Base-by-base conservation (phyloP, 108 stramenopile genomes). In the Schizochytrium sp. region DNA sequence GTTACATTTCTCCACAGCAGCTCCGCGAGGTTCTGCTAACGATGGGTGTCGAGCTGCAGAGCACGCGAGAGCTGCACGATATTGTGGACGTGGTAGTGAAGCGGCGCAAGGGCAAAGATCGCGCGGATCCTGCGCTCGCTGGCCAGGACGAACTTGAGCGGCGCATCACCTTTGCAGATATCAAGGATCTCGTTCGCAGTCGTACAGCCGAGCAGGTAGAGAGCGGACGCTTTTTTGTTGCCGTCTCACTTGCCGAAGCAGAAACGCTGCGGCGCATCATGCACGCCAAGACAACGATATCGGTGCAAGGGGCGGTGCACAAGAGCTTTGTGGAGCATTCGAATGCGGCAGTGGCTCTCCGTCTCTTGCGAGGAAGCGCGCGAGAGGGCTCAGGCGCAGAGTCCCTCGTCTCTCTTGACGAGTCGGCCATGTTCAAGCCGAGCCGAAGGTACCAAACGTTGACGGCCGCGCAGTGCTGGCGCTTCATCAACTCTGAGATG, bases 401-500 rank as follows among this genome's bases (percentile, higher is more conserved):
- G 51, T 83, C 76, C 51, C 51, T 83, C 43, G 76, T 83, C n/a
- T 83, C 94, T 63, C 90, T 97, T 57, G 97, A 97, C 89, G 90
- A 92, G 8, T 96, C 95, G 47, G 93, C 92, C 72, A 96, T 96
- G 28, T 97, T 96, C 90, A 91, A 94, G 87, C 92, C 93, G 47
- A 96, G 97, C 16, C 94, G 95, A 87, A 92, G 93, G 58, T 97
- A 96, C 90, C 99, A 99, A 91, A 92, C 96, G 71, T 91, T 95
- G 0, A 95, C 97, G 43, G 95, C 97, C 6, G 94, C 96, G 71
- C 95, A 96, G 58, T 97, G 97, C 93, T 99, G 93, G 92, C 95
- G 97, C 12, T 99, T 98, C 91, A 94, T 99, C 60, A 97, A 99
- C 90, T 97, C 96, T 76, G 94, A 95, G 44, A 94, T 97, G 12